phyloP scores from a whole-genome alignment of 2,329 filamentous ascomycete genomes.

The Fusarium staphyleae region DNA sequence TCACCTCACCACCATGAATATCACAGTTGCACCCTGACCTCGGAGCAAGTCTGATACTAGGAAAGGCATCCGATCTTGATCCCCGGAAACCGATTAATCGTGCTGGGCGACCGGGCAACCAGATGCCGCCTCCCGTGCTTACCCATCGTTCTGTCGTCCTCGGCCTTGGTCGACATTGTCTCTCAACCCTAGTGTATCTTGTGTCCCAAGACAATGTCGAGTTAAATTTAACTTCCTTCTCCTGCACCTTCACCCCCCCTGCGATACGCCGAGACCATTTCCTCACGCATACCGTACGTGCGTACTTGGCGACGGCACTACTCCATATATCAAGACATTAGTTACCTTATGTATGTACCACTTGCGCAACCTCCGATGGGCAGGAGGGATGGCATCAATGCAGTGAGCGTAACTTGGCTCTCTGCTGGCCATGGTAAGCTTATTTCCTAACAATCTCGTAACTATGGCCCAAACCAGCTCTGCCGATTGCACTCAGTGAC shows the following conservation, averaged over 20 bases:
- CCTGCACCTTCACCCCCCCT: conserved; percentile 27
- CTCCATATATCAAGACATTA: conserved; percentile 35
- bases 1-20: conserved; percentile 31
- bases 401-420: conserved; percentile 18
- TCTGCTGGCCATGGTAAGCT: conserved; percentile 5
- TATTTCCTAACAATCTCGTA: too few relatives aligned
- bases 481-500: conserved; percentile 12
- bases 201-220: conserved; percentile 39
- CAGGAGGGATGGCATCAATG: conserved; percentile 16
- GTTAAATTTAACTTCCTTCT: conserved; percentile 36
- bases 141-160: conserved; percentile 14
- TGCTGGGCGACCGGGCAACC: conserved; percentile 27
- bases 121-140: conserved; percentile 25
- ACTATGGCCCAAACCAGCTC: conserved; percentile 1
- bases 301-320: conserved; percentile 34
- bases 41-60: conserved; percentile 29
- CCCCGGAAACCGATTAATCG: conserved; percentile 10
- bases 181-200: conserved; percentile 22
- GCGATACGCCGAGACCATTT: conserved; percentile 24
- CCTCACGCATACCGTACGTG: conserved; percentile 30
- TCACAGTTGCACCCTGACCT: conserved; percentile 25
- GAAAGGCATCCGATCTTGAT: conserved; percentile 25
- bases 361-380: conserved; percentile 28
- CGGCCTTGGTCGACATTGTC: conserved; percentile 20
- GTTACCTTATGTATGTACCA: too few relatives aligned